phyloP scores from a whole-genome alignment of 2,329 filamentous ascomycete species.

The Exophiala sp. region DNA sequence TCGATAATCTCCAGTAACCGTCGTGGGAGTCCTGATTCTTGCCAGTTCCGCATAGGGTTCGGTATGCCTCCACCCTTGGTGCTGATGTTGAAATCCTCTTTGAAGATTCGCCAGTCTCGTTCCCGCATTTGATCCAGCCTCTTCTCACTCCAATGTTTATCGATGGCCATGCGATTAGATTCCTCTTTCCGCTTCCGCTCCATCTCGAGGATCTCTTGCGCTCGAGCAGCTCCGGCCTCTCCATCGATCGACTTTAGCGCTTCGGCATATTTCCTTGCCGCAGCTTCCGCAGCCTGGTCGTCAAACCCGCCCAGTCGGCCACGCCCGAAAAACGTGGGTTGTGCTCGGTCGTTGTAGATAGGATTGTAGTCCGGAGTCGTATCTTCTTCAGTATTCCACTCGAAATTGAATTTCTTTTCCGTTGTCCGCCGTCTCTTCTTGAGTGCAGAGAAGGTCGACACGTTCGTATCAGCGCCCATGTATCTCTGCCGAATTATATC shows the following conservation, averaged over 20 bases:
- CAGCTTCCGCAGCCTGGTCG: constrained; percentile 50
- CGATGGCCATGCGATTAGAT: constrained; percentile 65
- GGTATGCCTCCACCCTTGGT: constrained; percentile 90
- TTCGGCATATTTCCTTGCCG: constrained; percentile 54
- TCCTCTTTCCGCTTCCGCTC: constrained; percentile 71
- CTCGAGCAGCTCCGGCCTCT: constrained; percentile 69
- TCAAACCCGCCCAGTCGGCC: constrained; percentile 62
- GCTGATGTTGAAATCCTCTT: constrained; percentile 94
- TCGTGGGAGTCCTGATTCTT: constrained; percentile 73
- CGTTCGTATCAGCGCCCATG: constrained; percentile 82
- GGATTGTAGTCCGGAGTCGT: constrained; percentile 79
- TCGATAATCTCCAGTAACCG: constrained; percentile 75
- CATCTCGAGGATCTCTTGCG: constrained; percentile 76
- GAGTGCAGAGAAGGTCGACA: constrained; percentile 84
- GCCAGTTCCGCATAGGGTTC: constrained; percentile 93
- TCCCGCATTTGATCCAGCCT: constrained; percentile 87
- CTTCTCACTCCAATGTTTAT: constrained; percentile 97
- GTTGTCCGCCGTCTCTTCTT: constrained; percentile 92
- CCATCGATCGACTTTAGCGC: constrained; percentile 68
- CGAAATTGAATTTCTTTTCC: constrained; percentile 98
- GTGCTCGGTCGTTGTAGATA: constrained; percentile 63
- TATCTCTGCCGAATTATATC: constrained; percentile 73
- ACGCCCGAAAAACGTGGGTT: constrained; percentile 64
- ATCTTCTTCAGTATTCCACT: constrained; percentile 93
- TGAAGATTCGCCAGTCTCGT: constrained; percentile 98